A percentile compares a stretch with the other conserved stretches of the same genome.
Conservation (phyloP, 1,139 yeast species). For the Taiozyma onychis region DNA sequence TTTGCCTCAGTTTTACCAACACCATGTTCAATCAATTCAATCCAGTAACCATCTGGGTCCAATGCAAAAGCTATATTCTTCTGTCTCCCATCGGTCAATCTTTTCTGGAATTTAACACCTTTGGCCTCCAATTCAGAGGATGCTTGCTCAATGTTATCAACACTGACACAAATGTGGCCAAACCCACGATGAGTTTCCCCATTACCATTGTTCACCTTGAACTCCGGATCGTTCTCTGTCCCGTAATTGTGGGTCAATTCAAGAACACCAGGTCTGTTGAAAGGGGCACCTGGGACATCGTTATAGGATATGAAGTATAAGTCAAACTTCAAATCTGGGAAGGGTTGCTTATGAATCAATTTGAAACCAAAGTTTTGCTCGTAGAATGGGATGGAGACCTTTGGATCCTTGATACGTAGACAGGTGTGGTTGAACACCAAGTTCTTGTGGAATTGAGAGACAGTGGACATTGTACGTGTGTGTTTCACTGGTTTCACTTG, state of each 20-base stretch:
- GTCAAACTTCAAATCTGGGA: conserved; percentile 53
- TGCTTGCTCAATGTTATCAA: conserved; percentile 64
- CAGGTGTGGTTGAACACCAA: conserved; percentile 58
- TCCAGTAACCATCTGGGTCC: conserved; percentile 97
- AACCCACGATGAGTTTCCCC: conserved; percentile 81
- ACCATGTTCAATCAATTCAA: conserved; percentile 74
- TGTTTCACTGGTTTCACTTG: neutral
- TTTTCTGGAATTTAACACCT: conserved; percentile 78
- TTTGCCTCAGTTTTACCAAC: conserved; percentile 34
- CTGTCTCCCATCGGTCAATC: conserved; percentile 83
- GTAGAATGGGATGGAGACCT: conserved; percentile 67
- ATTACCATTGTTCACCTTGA: conserved; percentile 73
- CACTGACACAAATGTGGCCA: conserved; percentile 89
- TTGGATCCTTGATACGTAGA: conserved; percentile 79
- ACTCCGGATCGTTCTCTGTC: conserved; percentile 54
- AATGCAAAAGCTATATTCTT: conserved; percentile 88
- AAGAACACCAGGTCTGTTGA: conserved; percentile 67
- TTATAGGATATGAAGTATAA: conserved; percentile 60
- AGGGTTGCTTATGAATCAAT: conserved; percentile 45
- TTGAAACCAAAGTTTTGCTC: conserved; percentile 71
- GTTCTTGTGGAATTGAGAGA: conserved; percentile 11
- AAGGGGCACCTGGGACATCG: conserved; percentile 45
- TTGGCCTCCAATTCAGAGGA: conserved; percentile 52
- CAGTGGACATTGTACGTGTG: conserved; percentile 13
- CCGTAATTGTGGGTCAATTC: conserved; percentile 85